A percentile compares a stretch with the other conserved stretches of the same genome.
Conservation (phyloP, 2,329 filamentous ascomycete genomes). For the Ophiocordyceps unilateralis region DNA sequence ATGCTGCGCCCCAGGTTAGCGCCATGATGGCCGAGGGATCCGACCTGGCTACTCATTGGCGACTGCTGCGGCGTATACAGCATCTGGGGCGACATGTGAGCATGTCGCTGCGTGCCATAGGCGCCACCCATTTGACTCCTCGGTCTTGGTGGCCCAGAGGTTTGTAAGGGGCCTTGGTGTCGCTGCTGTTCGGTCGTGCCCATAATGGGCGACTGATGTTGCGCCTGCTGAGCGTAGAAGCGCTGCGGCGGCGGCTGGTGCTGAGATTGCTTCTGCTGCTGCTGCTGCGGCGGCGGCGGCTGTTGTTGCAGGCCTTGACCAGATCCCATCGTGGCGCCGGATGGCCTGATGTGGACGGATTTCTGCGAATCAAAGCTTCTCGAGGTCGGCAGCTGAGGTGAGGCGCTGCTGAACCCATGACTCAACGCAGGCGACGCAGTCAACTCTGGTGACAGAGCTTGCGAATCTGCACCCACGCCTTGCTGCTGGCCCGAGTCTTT, state of each 20-base stretch:
- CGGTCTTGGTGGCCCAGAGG: neutral
- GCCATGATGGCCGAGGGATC: constrained; percentile 2
- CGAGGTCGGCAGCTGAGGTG: constrained; percentile 2
- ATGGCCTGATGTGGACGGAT: constrained; percentile 1
- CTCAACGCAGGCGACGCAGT: constrained; percentile 4
- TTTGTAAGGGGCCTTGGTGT: neutral
- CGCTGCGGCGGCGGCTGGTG: constrained; percentile 4
- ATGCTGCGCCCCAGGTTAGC: constrained; percentile 3
- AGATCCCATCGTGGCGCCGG: constrained; percentile 1
- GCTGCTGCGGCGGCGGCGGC: constrained; percentile 1
- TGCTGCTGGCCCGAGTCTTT: constrained; percentile 6
- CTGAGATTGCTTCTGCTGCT: constrained; percentile 1
- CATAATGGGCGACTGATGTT: constrained; percentile 3
- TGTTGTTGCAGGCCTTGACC: constrained; percentile 5
- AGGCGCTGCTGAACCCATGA: constrained; percentile 2
- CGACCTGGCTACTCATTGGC: constrained; percentile 5
- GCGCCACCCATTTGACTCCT: constrained; percentile 3
- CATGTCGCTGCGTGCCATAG: constrained; percentile 1
- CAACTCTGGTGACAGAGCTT: constrained; percentile 2
- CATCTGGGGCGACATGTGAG: constrained; percentile 2
- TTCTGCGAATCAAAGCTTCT: constrained; percentile 6
- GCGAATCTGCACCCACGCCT: constrained; percentile 2
- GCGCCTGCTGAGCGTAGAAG: constrained; percentile 1
- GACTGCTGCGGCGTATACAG: constrained; percentile 4
- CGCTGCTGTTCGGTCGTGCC: constrained; percentile 1